Percentiles rank a stretch among this genome's conserved stretches.
These are phyloP conservation scores for Gossypium arboreum DNA, from an alignment of 345 rosid genomes.

Conservation along the genomic window DNA sequence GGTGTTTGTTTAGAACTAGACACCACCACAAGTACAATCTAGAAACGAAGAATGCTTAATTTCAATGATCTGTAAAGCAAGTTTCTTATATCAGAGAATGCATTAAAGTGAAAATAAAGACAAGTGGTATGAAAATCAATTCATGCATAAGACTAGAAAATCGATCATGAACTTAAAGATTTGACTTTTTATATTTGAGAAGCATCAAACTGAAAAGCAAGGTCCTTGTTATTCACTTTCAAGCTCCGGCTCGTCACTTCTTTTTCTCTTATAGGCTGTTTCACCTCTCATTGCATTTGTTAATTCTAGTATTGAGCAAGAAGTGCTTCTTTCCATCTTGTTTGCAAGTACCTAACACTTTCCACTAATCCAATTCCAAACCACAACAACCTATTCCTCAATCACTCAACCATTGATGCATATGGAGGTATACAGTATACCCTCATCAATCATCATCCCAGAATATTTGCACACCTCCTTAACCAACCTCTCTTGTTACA, in stretches of 20 bases:
- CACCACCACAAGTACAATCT: not conserved
- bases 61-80: not conserved
- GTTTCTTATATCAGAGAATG: not conserved
- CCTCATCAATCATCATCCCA: conserved; percentile 89
- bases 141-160: not conserved
- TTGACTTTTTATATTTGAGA: not conserved
- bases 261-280: conserved; percentile 23
- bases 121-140: not conserved
- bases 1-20: not conserved
- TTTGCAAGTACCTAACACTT: conserved; percentile 47
- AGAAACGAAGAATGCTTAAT: not conserved
- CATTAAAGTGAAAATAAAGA: not conserved
- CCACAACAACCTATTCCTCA: conserved; percentile 61
- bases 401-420: conserved; percentile 57
- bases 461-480: conserved; percentile 75
- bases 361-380: conserved; percentile 46
- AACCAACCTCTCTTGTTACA: conserved; percentile 45
- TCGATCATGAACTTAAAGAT: not conserved
- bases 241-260: conserved; percentile 30
- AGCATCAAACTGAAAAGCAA: not conserved
- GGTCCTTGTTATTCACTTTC: conserved; percentile 31
- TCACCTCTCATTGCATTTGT: conserved; percentile 67
- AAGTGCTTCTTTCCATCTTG: conserved; percentile 70
- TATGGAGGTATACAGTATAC: conserved; percentile 59
- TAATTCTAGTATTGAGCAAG: conserved; percentile 55